Percentiles rank a stretch among this genome's conserved stretches.
Evolutionary conservation across 257 asterid species (phyloP).

Genomic region (Avicennia marina): DNA sequence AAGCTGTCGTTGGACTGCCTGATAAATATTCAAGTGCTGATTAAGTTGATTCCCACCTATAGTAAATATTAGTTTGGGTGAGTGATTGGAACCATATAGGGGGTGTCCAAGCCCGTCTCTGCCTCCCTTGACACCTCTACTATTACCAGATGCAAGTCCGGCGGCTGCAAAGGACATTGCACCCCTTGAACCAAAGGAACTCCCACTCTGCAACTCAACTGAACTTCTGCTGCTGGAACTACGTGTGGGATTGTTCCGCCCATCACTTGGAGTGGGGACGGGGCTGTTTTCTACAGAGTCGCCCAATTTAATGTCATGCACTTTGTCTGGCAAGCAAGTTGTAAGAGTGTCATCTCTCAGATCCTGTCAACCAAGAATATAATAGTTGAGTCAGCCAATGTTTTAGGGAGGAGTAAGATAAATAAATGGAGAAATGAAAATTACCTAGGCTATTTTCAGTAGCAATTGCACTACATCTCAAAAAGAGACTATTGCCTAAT

Average conservation of each 20-base stretch:
- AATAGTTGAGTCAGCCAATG: background rate
- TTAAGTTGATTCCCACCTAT: conserved; percentile 85
- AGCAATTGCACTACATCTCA: background rate
- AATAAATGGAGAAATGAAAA: background rate
- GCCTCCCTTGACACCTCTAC: conserved; percentile 74
- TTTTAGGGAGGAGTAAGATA: background rate
- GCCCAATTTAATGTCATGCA: conserved; percentile 84
- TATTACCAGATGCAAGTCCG: conserved; percentile 77
- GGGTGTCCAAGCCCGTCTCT: conserved; percentile 71
- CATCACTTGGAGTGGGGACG: conserved; percentile 46
- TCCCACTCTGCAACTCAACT: conserved; percentile 66
- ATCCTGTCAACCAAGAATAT: conserved; percentile 45
- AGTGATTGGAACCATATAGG: conserved; percentile 49
- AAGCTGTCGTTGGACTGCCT: conserved; percentile 90
- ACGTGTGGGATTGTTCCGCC: conserved; percentile 49
- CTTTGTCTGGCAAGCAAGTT: conserved; percentile 70
- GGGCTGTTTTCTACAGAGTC: conserved; percentile 64
- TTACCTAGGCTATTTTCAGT: background rate
- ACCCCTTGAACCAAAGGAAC: conserved; percentile 83
- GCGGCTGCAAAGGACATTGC: conserved; percentile 98
- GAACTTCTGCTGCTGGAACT: conserved; percentile 86
- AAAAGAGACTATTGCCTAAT: conserved; percentile 2
- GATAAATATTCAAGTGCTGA: conserved; percentile 78
- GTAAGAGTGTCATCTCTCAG: conserved; percentile 71
- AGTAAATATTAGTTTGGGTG: conserved; percentile 65